Percentiles rank a stretch among this genome's conserved stretches.
phyloP scores from a whole-genome alignment of 2,329 filamentous ascomycete species.

The Fusarium staphyleae region DNA sequence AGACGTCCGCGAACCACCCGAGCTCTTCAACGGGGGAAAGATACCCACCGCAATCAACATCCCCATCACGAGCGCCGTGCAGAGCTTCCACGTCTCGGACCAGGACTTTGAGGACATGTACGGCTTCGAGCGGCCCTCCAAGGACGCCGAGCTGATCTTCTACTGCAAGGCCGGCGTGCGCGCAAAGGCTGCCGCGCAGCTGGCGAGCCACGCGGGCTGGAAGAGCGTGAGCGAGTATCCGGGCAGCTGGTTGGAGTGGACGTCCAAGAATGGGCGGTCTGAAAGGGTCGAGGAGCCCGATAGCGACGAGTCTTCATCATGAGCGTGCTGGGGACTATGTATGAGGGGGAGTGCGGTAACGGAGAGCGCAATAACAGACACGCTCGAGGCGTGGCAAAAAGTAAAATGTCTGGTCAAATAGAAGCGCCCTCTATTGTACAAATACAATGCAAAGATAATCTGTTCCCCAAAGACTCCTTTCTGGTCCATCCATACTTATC shows the following conservation, averaged over 20 bases:
- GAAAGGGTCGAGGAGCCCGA: constrained; percentile 37
- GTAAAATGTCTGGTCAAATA: constrained; percentile 18
- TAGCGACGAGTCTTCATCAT: constrained; percentile 37
- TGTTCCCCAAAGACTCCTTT: constrained; percentile 22
- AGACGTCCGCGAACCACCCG: constrained; percentile 77
- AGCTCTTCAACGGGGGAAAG: constrained; percentile 68
- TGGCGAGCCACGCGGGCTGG: constrained; percentile 83
- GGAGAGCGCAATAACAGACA: constrained; percentile 33
- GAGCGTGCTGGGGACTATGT: too few relatives aligned
- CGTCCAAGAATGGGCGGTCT: constrained; percentile 68
- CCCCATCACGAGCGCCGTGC: constrained; percentile 77
- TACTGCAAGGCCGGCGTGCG: constrained; percentile 94
- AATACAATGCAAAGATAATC: constrained; percentile 23
- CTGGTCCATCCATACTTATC: constrained; percentile 11
- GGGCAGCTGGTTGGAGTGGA: constrained; percentile 87
- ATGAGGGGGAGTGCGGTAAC: constrained; percentile 46
- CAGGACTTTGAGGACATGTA: constrained; percentile 86
- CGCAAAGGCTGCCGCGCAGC: constrained; percentile 75
- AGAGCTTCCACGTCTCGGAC: constrained; percentile 76
- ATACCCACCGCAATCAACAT: constrained; percentile 88
- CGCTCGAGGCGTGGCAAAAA: neutral
- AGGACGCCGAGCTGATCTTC: constrained; percentile 72
- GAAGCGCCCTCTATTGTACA: constrained; percentile 37
- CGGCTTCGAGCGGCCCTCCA: constrained; percentile 73
- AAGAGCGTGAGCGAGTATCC: constrained; percentile 72